Evolutionary conservation across 208 protist species (phyloP).

Genomic region (Acanthamoeba comandoni): DNA sequence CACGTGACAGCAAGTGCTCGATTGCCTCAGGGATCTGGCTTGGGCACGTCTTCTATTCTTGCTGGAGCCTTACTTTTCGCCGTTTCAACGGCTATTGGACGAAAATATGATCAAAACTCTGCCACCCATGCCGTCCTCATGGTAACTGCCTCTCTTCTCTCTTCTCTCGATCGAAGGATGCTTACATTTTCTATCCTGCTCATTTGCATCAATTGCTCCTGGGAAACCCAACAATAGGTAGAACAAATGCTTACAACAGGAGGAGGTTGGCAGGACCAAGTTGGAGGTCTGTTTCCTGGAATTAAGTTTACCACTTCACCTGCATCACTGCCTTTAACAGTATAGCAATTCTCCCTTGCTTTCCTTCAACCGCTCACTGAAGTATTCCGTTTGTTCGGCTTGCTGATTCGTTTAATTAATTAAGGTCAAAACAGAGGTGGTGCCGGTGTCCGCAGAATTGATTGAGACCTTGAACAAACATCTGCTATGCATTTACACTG

Average conservation of each 20-base stretch:
- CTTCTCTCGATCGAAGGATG: not conserved
- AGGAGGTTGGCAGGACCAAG: slow-evolving; percentile 84
- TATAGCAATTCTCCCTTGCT: not conserved
- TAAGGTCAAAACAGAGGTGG: slow-evolving; percentile 37
- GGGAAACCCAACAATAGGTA: slow-evolving; percentile 69
- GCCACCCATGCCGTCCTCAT: slow-evolving; percentile 46
- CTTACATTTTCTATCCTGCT: not conserved
- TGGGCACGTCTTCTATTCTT: slow-evolving; percentile 78
- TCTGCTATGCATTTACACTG: slow-evolving; percentile 78
- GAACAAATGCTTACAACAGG: slow-evolving; percentile 85
- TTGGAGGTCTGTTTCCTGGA: slow-evolving; percentile 79
- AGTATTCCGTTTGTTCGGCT: not conserved
- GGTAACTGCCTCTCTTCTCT: not conserved
- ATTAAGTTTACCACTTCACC: slow-evolving; percentile 65
- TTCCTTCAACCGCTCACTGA: not conserved
- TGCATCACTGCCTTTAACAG: not conserved
- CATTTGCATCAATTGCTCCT: not conserved
- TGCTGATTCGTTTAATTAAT: not conserved
- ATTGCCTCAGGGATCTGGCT: slow-evolving; percentile 74
- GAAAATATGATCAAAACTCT: slow-evolving; percentile 10
- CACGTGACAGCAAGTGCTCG: not conserved
- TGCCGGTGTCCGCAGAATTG: not conserved
- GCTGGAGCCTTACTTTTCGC: slow-evolving; percentile 60
- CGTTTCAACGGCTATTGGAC: slow-evolving; percentile 48
- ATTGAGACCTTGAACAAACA: slow-evolving; percentile 74